Percentiles rank a stretch among this genome's conserved stretches.
Evolutionary conservation across 352 stramenopile species (phyloP).

Genomic region (Phytopythium vexans): DNA sequence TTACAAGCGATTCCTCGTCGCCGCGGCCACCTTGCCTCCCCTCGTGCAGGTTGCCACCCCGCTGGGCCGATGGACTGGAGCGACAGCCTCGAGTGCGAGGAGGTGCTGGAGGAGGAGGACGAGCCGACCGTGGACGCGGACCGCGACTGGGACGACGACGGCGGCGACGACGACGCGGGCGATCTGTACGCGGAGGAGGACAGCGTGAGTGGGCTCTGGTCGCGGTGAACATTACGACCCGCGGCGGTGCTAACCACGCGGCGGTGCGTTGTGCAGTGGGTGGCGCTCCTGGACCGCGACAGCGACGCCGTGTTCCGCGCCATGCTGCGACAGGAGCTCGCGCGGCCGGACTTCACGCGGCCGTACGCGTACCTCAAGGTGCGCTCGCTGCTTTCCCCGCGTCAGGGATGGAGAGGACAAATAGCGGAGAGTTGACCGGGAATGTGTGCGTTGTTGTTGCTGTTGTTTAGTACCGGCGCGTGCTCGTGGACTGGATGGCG

Average conservation of each 20-base stretch:
- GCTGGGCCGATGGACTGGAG: constrained; percentile 69
- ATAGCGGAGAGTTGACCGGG: too few species aligned
- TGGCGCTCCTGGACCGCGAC: constrained; percentile 75
- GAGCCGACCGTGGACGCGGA: constrained; percentile 39
- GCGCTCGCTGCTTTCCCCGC: too few species aligned
- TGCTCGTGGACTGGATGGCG: constrained; percentile 84
- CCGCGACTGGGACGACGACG: constrained; percentile 15
- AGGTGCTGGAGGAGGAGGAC: constrained; percentile 73
- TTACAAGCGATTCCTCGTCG: too few species aligned
- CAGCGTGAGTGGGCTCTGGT: constrained; percentile 15
- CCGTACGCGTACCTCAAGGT: constrained; percentile 82
- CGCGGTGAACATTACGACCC: too few species aligned
- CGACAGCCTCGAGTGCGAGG: constrained; percentile 74
- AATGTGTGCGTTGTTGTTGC: background rate
- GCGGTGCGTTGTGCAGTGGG: constrained; percentile 26
- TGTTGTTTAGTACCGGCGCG: constrained; percentile 49
- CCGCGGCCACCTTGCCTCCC: too few species aligned
- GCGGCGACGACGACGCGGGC: constrained; percentile 14
- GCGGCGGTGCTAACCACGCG: background rate
- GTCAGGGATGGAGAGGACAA: too few species aligned
- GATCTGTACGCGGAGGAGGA: constrained; percentile 41
- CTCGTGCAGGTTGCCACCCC: too few species aligned
- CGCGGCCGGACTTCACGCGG: constrained; percentile 62
- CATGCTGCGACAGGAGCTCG: constrained; percentile 75
- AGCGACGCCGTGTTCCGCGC: constrained; percentile 62